Conservation (phyloP, 129 eudicot genomes). For the Centrapalus pauciflorus region DNA sequence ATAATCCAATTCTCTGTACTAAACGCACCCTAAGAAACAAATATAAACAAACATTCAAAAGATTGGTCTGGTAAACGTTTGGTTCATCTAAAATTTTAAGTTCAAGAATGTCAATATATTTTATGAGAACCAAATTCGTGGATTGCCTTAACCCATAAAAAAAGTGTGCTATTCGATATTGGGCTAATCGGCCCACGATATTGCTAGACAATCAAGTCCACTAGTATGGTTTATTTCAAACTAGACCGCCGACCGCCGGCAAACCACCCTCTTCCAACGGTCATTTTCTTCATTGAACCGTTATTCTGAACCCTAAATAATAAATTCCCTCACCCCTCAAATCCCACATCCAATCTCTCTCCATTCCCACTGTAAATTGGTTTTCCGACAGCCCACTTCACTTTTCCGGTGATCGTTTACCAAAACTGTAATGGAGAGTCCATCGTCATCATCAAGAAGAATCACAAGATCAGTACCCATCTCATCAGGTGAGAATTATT, state of each 20-base stretch:
- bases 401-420: neutral
- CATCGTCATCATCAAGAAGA: slow-evolving; percentile 57
- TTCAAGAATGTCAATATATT: no score
- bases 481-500: slow-evolving; percentile 30
- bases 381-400: slow-evolving; percentile 16
- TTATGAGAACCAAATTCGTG: no score
- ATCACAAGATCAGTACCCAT: slow-evolving; percentile 47
- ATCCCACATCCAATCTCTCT: neutral
- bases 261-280: slow-evolving; percentile 41
- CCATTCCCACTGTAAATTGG: neutral
- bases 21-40: no score
- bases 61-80: no score
- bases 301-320: slow-evolving; percentile 16
- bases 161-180: neutral
- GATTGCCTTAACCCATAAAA: neutral
- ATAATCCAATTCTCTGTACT: no score
- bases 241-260: slow-evolving; percentile 1
- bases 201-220: neutral
- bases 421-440: slow-evolving; percentile 55
- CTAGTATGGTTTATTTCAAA: slow-evolving; percentile 52
- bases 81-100: no score
- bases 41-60: no score
- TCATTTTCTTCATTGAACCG: slow-evolving; percentile 29
- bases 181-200: slow-evolving; percentile 4
- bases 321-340: slow-evolving; percentile 3